Evolutionary conservation across 2,329 filamentous ascomycete genomes (phyloP).

Genomic region (Drechslerella dactyloides): DNA sequence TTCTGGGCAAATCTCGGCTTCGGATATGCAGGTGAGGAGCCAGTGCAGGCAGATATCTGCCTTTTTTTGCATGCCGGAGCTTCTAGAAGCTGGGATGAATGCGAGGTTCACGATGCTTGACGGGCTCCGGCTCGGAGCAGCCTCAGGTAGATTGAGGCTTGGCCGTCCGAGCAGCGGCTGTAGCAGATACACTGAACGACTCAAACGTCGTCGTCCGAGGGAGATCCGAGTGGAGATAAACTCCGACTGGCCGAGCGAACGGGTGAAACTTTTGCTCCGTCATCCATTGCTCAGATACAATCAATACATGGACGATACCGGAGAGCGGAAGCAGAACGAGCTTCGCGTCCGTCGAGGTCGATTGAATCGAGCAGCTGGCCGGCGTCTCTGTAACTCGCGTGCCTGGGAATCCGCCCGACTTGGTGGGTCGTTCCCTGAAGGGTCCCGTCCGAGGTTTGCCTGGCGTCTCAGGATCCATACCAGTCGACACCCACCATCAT

Average conservation of each 20-base stretch:
- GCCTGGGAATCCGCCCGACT: constrained; percentile 27
- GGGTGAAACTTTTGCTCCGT: constrained; percentile 2
- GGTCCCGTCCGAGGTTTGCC: constrained; percentile 6
- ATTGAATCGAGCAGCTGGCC: neutral
- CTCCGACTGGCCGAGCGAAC: neutral
- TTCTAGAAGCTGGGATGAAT: constrained; percentile 23
- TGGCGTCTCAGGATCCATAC: constrained; percentile 36
- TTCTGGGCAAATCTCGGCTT: constrained; percentile 5
- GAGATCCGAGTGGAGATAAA: constrained; percentile 32
- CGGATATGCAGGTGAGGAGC: constrained; percentile 13
- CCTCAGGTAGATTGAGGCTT: neutral
- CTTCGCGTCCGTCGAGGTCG: neutral
- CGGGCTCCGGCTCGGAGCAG: neutral
- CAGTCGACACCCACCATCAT: constrained; percentile 7
- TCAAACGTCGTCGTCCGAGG: neutral
- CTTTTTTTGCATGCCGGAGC: constrained; percentile 7
- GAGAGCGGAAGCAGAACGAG: too few relatives aligned
- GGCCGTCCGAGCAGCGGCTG: constrained; percentile 8
- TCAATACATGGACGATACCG: too few relatives aligned
- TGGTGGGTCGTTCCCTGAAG: constrained; percentile 33
- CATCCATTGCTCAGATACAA: neutral
- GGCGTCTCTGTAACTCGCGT: constrained; percentile 16
- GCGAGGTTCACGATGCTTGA: constrained; percentile 1
- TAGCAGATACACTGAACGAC: constrained; percentile 21
- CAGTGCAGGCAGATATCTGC: too few relatives aligned